Base-by-base conservation (phyloP, 805 yeast genomes). In the Yarrowia porcina region DNA sequence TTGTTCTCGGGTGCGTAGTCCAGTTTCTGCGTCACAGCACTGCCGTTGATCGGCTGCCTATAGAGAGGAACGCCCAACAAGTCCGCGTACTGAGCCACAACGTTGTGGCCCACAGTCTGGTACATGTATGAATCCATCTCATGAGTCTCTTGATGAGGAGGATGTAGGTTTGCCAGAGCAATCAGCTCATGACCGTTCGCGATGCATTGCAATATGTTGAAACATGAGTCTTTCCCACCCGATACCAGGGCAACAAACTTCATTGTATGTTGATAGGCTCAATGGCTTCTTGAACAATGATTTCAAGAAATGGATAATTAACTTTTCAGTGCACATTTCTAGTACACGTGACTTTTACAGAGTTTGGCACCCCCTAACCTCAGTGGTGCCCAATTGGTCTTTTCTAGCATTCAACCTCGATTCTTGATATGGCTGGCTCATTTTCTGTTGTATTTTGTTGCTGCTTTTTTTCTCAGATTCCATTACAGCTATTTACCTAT, bases 211-310 rank as follows among this genome's bases (percentile, higher is more conserved):
- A 90, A 75, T 15, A 93, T 84, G 71, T 92, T 94, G 73, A 82
- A 94, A 75, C 92, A 90, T 9, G 97, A 92, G 73, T 94, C 99
- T 70, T 94, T 94, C 0, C 99, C 99, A 4, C 99, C 99, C 0
- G 97, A 89, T 0, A 94, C 85, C 21, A 94, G 79, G 0, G 96
- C 99, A 33, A 91, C 89, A 71, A 92, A 89, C 73, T 90, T 91
- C 99, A 94, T 93, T 4, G 57, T n/a, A 21, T 30, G 1, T 7
- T 33, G 2, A 5, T 25, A 18, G 15, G 4, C 38, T 30, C 25
- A 13, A 9, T 3, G 41, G 4, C 23, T 4, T 36, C 2, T n/a
- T n/a, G n/a, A n/a, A n/a, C n/a, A n/a, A n/a, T n/a, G n/a, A n/a
- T n/a, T n/a, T n/a, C n/a, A n/a, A n/a, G n/a, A n/a, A n/a, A n/a